Evolutionary conservation across 1,284 basidiomycete species (phyloP), one percentile per base, ranked within the genome.

Genomic region (Ganoderma meredithae): DNA sequence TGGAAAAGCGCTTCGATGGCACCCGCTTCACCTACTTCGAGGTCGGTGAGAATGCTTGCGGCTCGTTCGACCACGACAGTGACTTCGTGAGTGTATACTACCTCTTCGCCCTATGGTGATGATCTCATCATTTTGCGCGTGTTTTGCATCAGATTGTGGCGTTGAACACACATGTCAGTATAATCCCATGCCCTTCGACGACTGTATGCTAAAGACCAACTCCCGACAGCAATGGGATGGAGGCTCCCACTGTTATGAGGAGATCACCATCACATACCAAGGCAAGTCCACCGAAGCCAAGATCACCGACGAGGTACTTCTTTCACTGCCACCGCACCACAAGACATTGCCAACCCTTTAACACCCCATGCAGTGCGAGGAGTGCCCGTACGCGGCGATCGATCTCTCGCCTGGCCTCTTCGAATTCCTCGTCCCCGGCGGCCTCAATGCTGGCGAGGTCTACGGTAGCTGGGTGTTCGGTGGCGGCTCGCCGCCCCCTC

Each of bases 381-480:
- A 85, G 25, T 96, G 94, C 77, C 88, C 88, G 1, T 86, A 78
- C 55, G 90, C 86, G 27, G 93, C 86, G 43, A 87, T 98, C 68
- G 96, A 98, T 82, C 83, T 97, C 72, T 93, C 93, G 22, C 79
- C 80, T 13, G 85, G 89, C 62, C 87, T 98, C 60, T 97, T 98
- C 83, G 65, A 76, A 6, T 85, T 79, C 80, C 91, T 93, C 66
- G 73, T 68, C 12, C 59, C 76, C 13, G 84, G 84, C 0, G 27
- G 75, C 36, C 74, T 81, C 66, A 71, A 73, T 59, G 73, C 63
- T 0, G 75, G 75, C 19, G 52, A 69, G 36, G 66, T 74, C 15
- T 71, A 70, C 40, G 75, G 73, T 43, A 53, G 60, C 27, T 76
- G 75, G 75, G 64, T 66, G 43, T 75, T 69, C 59, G 75, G 67